Percentiles rank a stretch among this genome's conserved stretches.
Evolutionary conservation across 495 filamentous ascomycete genomes (phyloP).

Genomic region (Neurospora sp.): DNA sequence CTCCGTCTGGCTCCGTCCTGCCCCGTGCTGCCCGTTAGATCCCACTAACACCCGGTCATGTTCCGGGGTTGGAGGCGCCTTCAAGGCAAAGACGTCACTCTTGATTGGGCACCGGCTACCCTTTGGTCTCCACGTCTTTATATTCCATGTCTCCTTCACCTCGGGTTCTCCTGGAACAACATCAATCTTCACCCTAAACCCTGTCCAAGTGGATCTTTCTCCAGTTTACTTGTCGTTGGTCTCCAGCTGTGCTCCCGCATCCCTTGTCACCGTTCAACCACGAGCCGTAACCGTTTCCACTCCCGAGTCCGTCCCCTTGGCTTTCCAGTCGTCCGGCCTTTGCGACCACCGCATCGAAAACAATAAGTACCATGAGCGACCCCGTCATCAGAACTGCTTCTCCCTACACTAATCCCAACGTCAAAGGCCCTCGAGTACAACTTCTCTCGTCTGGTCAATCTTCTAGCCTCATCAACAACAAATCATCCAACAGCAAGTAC

Average conservation of each 20-base stretch:
- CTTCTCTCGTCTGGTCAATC: slow-evolving; percentile 24
- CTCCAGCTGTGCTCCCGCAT: slow-evolving; percentile 11
- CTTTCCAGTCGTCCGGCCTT: slow-evolving; percentile 1
- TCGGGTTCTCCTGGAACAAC: slow-evolving; percentile 14
- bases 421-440: slow-evolving; percentile 38
- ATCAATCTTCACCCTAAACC: slow-evolving; percentile 8
- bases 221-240: slow-evolving; percentile 14
- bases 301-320: neutral
- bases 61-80: slow-evolving; percentile 12
- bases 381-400: slow-evolving; percentile 38
- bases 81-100: slow-evolving; percentile 14
- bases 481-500: slow-evolving; percentile 32
- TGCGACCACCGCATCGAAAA: slow-evolving; percentile 6
- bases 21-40: slow-evolving; percentile 1
- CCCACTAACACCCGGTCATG: slow-evolving; percentile 17
- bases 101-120: slow-evolving; percentile 11
- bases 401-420: slow-evolving; percentile 38
- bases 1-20: neutral
- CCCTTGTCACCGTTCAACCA: slow-evolving; percentile 16
- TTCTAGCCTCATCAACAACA: slow-evolving; percentile 2
- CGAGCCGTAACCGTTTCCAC: neutral
- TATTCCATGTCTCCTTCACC: slow-evolving; percentile 16
- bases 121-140: slow-evolving; percentile 16
- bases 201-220: slow-evolving; percentile 20
- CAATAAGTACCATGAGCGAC: slow-evolving; percentile 41